Percentiles rank a stretch among this genome's conserved stretches.
These are phyloP conservation scores for Corymbia maculata DNA, from an alignment of 345 rosid species.

Conservation along the genomic window DNA sequence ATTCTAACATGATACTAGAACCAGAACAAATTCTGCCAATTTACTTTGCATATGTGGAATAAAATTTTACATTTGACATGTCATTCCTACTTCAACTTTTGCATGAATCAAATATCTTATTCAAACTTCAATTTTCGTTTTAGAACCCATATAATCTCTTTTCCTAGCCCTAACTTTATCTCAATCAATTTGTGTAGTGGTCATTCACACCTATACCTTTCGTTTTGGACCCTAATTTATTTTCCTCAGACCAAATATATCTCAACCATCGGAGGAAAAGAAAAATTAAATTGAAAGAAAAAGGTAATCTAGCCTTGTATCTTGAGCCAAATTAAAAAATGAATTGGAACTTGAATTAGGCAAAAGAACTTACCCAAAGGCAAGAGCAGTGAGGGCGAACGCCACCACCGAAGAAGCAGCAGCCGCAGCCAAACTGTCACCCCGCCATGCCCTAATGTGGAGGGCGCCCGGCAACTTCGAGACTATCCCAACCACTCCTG, in stretches of 20 bases:
- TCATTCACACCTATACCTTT: background rate
- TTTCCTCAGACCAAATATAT: background rate
- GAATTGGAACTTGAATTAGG: background rate
- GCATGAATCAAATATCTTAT: background rate
- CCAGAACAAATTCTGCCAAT: background rate
- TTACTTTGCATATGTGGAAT: background rate
- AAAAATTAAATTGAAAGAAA: background rate
- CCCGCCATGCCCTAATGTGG: conserved; percentile 76
- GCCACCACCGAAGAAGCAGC: conserved; percentile 56
- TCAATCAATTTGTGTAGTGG: background rate
- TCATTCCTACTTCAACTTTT: background rate
- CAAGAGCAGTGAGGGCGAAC: conserved; percentile 75
- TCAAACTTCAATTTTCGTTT: background rate
- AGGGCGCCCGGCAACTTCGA: conserved; percentile 68
- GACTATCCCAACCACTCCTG: conserved; percentile 52
- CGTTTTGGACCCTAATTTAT: background rate
- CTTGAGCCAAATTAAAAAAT: background rate
- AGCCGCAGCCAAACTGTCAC: conserved; percentile 74
- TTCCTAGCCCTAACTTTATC: background rate
- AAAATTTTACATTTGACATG: background rate
- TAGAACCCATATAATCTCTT: background rate
- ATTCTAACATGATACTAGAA: too few species aligned
- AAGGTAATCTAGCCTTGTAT: background rate
- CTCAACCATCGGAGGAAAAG: background rate
- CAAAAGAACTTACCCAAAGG: conserved; percentile 43